Evolutionary conservation across 352 stramenopile species (phyloP), one percentile per base, ranked within the genome.

Genomic region (Globisporangium acanthophoron): DNA sequence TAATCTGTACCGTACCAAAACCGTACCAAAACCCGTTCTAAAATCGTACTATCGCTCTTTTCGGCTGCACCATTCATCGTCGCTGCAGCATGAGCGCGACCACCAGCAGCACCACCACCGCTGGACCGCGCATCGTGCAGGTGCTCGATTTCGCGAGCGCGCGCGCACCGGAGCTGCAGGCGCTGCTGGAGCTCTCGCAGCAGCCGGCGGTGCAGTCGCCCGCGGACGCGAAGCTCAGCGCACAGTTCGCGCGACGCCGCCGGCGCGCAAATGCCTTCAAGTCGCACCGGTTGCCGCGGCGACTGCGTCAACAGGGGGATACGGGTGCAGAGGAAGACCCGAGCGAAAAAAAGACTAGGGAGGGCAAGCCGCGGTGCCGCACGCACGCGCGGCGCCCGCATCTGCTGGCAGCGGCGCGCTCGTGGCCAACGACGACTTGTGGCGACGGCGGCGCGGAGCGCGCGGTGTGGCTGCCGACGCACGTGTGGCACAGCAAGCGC

Each of bases 231-330:
- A 90, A 90, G 70, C 54, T 90, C 2, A 31, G 51, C 37, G 40
- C 66, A 52, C 80, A 90, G 62, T 66, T 70, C 48, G 86, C 85
- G 51, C 79, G 87, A 64, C 83, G 80, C 24, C 76, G 83, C 3
- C 80, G 83, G 2, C 78, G 83, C 35, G 83, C 80, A 9, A 91
- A 90, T 45, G 84, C 84, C 39, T 91, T 93, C 67, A 90, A 93
- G 61, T 78, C 77, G 52, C 67, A 90, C 62, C 54, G 61, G 27
- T 83, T 90, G 69, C 80, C 83, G 15, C 83, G 73, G 21, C 70
- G 83, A 1, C 59, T 92, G 46, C 79, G 79, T 6, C 41, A 63
- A 4, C 61, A 51, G 12, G 43, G 46, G 16, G 9, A 29, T 24
- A 64, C 66, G 18, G 6, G 16, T 21, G 13, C 12, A 12, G 37